A percentile compares a stretch with the other conserved stretches of the same genome.
Conservation (phyloP, 2,329 filamentous ascomycete species). For the Colletotrichum eleusines region DNA sequence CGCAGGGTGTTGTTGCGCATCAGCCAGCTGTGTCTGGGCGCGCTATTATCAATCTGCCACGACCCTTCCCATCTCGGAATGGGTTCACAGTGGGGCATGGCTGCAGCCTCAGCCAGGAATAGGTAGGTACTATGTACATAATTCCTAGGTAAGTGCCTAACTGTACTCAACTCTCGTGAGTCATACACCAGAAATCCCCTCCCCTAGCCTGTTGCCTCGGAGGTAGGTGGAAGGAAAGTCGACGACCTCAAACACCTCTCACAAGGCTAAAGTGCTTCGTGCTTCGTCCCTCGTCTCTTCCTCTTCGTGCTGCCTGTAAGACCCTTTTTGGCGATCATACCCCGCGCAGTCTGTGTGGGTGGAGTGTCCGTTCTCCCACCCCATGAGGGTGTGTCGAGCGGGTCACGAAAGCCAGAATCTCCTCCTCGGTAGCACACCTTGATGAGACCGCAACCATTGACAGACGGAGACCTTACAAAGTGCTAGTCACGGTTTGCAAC, state of each 20-base stretch:
- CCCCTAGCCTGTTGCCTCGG: neutral
- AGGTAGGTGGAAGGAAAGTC: neutral
- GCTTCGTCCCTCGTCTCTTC: conserved; percentile 11
- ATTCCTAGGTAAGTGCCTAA: too few relatives aligned
- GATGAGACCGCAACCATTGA: neutral
- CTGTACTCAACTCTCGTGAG: conserved; percentile 17
- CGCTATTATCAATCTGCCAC: conserved; percentile 16
- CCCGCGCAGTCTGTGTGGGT: conserved; percentile 13
- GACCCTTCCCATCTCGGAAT: conserved; percentile 37
- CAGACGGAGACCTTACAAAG: neutral
- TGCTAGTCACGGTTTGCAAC: neutral
- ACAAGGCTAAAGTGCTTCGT: neutral
- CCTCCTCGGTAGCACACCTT: neutral
- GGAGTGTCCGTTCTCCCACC: neutral
- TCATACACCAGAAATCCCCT: neutral
- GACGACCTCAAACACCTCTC: neutral
- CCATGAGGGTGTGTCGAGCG: neutral
- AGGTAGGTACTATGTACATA: too few relatives aligned
- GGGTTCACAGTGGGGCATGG: conserved; percentile 23
- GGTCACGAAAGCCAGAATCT: neutral
- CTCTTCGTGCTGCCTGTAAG: conserved; percentile 7
- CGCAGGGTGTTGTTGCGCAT: conserved; percentile 6
- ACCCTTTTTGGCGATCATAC: conserved; percentile 13
- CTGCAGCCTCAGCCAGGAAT: conserved; percentile 20
- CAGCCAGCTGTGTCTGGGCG: neutral